A percentile compares a stretch with the other conserved stretches of the same genome.
Conservation (phyloP, 108 stramenopile species). For the Phaeodactylum tricornutum region DNA sequence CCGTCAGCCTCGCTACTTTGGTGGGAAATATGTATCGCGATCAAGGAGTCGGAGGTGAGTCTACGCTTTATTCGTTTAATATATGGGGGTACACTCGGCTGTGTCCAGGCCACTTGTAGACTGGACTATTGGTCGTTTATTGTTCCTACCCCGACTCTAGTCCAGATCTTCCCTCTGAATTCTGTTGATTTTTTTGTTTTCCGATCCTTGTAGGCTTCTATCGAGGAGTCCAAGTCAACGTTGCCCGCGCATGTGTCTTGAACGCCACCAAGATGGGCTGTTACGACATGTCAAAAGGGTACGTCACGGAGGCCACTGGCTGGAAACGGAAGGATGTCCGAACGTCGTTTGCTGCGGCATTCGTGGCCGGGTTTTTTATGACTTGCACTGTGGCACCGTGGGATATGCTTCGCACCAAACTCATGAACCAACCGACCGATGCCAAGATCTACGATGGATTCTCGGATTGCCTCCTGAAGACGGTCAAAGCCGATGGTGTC, state of each 20-base stretch:
- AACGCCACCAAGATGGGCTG: constrained; percentile 93
- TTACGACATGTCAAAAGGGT: constrained; percentile 84
- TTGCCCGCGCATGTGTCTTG: constrained; percentile 79
- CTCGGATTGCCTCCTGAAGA: constrained; percentile 67
- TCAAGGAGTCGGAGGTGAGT: constrained; percentile 80
- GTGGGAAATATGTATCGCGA: constrained; percentile 58
- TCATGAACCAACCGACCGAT: constrained; percentile 86
- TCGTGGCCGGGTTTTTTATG: constrained; percentile 88
- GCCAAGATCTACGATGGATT: constrained; percentile 73
- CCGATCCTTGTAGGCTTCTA: too few species aligned
- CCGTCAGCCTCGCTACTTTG: constrained; percentile 34
- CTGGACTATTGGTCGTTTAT: too few species aligned
- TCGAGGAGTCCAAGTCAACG: constrained; percentile 81
- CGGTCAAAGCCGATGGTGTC: constrained; percentile 56
- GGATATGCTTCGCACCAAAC: constrained; percentile 35
- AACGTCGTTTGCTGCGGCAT: constrained; percentile 53
- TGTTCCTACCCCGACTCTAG: too few species aligned
- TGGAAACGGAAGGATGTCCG: constrained; percentile 68
- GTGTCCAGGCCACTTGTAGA: too few species aligned
- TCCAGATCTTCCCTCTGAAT: too few species aligned
- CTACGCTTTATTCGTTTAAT: too few species aligned
- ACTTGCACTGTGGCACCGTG: constrained; percentile 75
- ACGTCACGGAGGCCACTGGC: constrained; percentile 52
- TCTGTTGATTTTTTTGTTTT: too few species aligned
- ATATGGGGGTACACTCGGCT: too few species aligned